Conservation (phyloP, 495 filamentous ascomycete genomes). For the Pyronema omphalodes region DNA sequence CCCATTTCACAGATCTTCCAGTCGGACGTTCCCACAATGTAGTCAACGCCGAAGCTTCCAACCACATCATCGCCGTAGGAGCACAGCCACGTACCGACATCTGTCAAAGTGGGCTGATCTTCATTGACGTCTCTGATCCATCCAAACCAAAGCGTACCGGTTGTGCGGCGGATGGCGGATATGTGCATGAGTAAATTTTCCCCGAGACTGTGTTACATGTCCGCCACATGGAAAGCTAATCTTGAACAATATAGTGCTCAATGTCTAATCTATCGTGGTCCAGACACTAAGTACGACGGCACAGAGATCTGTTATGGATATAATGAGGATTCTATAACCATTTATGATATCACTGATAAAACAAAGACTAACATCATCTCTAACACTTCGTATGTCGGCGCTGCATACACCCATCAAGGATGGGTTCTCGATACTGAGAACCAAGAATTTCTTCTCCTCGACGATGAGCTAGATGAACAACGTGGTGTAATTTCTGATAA, state of each 20-base stretch:
- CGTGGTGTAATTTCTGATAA: conserved; percentile 30
- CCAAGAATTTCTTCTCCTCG: conserved; percentile 38
- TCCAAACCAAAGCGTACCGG: conserved; percentile 34
- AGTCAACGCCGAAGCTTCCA: conserved; percentile 33
- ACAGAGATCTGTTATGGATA: conserved; percentile 44
- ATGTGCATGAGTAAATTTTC: conserved; percentile 32
- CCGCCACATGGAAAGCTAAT: not conserved
- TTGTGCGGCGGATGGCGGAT: conserved; percentile 36
- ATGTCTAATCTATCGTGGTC: conserved; percentile 40
- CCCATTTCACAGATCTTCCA: conserved; percentile 24
- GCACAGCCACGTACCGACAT: conserved; percentile 15
- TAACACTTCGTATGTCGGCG: conserved; percentile 37
- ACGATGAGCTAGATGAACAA: conserved; percentile 44
- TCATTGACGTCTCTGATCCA: conserved; percentile 35
- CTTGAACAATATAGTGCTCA: conserved; percentile 26
- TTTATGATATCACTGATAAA: conserved; percentile 42
- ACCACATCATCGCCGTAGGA: conserved; percentile 36
- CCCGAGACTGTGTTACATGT: not conserved
- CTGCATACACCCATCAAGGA: conserved; percentile 43
- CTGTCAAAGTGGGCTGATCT: conserved; percentile 35
- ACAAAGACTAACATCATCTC: conserved; percentile 32
- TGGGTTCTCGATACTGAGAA: conserved; percentile 36
- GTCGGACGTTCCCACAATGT: conserved; percentile 34
- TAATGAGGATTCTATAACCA: conserved; percentile 32
- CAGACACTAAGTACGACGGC: conserved; percentile 33